Conservation (phyloP, 768 basidiomycete genomes). For the Cyclocybe aegerita region DNA sequence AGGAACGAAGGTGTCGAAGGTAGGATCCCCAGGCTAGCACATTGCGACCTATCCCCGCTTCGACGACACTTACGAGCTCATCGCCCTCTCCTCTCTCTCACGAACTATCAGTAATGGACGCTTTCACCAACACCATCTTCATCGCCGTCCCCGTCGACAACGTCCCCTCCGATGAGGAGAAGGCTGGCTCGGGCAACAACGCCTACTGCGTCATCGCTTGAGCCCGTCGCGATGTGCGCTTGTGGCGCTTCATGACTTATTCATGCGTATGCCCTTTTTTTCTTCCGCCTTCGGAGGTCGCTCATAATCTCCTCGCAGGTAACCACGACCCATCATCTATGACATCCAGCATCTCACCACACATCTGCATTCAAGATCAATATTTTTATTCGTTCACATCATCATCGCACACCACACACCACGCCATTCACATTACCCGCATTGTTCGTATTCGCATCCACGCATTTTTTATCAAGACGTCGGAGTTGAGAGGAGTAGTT, state of each 20-base stretch:
- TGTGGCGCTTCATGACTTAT: not conserved
- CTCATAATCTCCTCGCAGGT: not conserved
- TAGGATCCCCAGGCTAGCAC: not conserved
- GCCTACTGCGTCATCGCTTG: slow-evolving; percentile 23
- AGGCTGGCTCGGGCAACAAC: slow-evolving; percentile 10
- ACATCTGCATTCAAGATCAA: not conserved
- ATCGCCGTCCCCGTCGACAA: slow-evolving; percentile 12
- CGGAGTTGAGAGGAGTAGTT: not conserved
- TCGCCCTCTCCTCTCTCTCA: not conserved
- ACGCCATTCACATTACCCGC: not conserved
- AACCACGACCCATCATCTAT: not conserved
- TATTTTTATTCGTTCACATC: not conserved
- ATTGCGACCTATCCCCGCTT: not conserved
- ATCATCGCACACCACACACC: not conserved
- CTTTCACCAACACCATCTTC: slow-evolving; percentile 16
- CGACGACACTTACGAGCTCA: not conserved
- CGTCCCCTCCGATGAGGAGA: slow-evolving; percentile 19
- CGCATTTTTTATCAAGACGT: not conserved
- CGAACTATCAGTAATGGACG: slow-evolving; percentile 17
- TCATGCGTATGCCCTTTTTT: not conserved
- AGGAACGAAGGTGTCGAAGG: not conserved
- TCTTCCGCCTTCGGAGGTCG: not conserved
- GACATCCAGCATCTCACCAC: not conserved
- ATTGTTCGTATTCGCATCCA: not conserved
- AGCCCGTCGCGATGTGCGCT: not conserved